Evolutionary conservation across 2,329 filamentous ascomycete genomes (phyloP).

Genomic region (Neopestalotiopsis sp.): DNA sequence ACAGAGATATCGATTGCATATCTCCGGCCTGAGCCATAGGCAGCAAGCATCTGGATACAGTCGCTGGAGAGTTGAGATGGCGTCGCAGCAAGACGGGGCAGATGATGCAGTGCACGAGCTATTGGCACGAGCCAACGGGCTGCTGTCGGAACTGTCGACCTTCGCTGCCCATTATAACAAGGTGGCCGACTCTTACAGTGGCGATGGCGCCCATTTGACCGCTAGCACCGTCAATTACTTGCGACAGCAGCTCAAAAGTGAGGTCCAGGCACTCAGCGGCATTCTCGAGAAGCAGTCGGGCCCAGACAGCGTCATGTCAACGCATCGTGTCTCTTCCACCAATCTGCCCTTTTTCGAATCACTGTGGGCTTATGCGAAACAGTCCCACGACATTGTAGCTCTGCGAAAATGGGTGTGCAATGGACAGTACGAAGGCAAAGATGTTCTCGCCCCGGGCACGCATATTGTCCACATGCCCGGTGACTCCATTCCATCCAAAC

Average conservation of each 20-base stretch:
- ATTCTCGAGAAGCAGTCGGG: conserved; percentile 7
- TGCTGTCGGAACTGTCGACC: conserved; percentile 12
- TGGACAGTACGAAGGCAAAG: conserved; percentile 29
- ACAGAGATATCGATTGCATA: neutral
- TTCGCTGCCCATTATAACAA: conserved; percentile 6
- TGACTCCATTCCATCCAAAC: conserved; percentile 27
- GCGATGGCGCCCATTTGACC: conserved; percentile 6
- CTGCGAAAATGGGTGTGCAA: conserved; percentile 32
- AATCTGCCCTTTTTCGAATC: conserved; percentile 35
- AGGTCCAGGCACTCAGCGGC: conserved; percentile 12
- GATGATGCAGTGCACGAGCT: conserved; percentile 5
- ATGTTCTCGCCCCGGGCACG: conserved; percentile 32
- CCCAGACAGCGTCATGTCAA: neutral
- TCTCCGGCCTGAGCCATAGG: too few species aligned
- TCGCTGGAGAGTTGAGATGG: neutral
- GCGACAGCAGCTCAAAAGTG: conserved; percentile 13
- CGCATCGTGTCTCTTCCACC: conserved; percentile 17
- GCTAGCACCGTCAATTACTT: conserved; percentile 11
- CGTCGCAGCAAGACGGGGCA: neutral
- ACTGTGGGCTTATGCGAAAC: conserved; percentile 35
- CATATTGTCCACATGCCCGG: conserved; percentile 33
- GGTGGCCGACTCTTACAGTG: conserved; percentile 2
- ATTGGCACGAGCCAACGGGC: neutral
- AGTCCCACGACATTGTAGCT: conserved; percentile 32
- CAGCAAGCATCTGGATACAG: too few species aligned